Base-by-base conservation (phyloP, 768 basidiomycete species). In the Leccinum broughii region DNA sequence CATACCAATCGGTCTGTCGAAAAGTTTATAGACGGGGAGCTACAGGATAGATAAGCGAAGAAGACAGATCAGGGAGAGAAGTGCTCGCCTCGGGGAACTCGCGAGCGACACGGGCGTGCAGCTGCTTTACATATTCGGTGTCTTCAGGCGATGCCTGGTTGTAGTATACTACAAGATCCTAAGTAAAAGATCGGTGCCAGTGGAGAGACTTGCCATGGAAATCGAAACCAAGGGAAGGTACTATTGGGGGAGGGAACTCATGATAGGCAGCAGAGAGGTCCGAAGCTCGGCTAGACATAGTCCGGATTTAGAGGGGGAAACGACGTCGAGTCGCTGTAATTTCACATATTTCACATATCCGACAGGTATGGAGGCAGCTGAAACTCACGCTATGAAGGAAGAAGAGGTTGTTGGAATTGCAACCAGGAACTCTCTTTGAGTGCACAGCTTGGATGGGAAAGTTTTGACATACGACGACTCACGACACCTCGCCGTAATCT, bases 31-130 rank as follows among this genome's bases (percentile, higher is more conserved):
- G 44, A 88, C 81, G 35, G 84, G 81, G 30, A 89, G 73, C 88
- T 89, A 57, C 0, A 32, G 35, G 30, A 14, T 1, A 54, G 34
- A 55, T 56, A 32, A 62, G 54, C 30, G 55, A 37, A 35, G 9
- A 9, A 2, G 2, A 2, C 2, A 44, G 17, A 32, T 39, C 9
- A 28, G 15, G 3, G 1, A n/a, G 6, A 15, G 24, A 14, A n/a
- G 22, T 0, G 51, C 69, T 41, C 69, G 81, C 87, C 80, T 90
- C 88, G 30, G 88, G 88, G 71, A 89, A 89, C 65, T 90, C 88
- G 57, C 83, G 72, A 17, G 81, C 73, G 41, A 90, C 75, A 35
- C 81, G 76, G 56, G 86, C 85, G 62, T 89, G 83, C 52, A 90
- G 75, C 55, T 84, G 78, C 46, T 69, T 76, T 5, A 85, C 87